Percentiles rank a stretch among this genome's conserved stretches.
Conservation (phyloP, 2,329 filamentous ascomycete genomes). For the Penicillium occitanis region DNA sequence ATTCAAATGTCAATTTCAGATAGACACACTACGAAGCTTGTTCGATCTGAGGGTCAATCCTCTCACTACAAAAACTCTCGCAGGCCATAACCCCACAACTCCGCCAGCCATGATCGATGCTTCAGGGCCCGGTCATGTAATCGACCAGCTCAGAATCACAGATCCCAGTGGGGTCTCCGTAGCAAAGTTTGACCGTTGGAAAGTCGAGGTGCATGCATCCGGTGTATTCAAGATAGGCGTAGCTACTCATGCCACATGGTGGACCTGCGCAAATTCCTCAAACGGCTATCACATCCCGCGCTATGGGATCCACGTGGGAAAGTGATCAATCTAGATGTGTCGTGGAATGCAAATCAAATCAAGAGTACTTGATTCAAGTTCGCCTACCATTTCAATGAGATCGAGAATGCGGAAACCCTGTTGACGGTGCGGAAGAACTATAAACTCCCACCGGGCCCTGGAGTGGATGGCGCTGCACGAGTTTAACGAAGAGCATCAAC, state of each 20-base stretch:
- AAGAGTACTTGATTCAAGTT: too few species aligned
- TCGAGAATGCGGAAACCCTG: too few species aligned
- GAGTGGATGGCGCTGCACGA: too few species aligned
- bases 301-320: too few species aligned
- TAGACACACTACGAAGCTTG: background rate
- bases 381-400: too few species aligned
- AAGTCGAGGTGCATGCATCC: background rate
- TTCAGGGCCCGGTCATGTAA: background rate
- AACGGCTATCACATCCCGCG: too few species aligned
- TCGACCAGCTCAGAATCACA: background rate
- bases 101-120: background rate
- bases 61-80: background rate
- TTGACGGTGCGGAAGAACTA: too few species aligned
- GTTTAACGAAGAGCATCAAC: background rate
- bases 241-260: background rate
- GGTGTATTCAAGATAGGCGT: background rate
- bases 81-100: too few species aligned
- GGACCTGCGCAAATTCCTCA: background rate
- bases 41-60: background rate
- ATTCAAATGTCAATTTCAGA: background rate
- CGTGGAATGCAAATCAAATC: too few species aligned
- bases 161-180: background rate
- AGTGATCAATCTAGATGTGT: too few species aligned
- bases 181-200: background rate
- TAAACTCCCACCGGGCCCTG: too few species aligned